A percentile compares a stretch with the other conserved stretches of the same genome.
Evolutionary conservation across 441 rosid species (phyloP).

Genomic region (Erodium moschatum): DNA sequence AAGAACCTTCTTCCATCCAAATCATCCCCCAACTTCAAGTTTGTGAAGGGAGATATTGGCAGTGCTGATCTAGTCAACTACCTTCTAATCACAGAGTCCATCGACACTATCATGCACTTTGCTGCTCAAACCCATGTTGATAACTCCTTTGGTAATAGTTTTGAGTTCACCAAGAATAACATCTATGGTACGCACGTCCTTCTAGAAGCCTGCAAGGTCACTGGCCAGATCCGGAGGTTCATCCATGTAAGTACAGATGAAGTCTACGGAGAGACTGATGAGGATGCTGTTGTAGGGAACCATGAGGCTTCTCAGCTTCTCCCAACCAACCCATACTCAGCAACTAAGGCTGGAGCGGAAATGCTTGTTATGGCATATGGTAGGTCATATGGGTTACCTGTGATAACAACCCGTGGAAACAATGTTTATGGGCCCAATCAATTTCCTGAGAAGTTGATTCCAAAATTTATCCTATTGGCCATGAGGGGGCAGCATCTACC

Average conservation of each 20-base stretch:
- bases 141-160: constrained; percentile 50
- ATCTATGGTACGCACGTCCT: constrained; percentile 53
- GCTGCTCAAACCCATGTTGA: constrained; percentile 56
- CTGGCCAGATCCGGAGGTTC: constrained; percentile 50
- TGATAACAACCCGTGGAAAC: constrained; percentile 53
- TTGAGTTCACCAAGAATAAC: constrained; percentile 52
- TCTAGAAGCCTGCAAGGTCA: constrained; percentile 51
- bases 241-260: constrained; percentile 60
- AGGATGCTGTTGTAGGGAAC: constrained; percentile 47
- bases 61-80: constrained; percentile 53
- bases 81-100: constrained; percentile 42
- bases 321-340: constrained; percentile 51
- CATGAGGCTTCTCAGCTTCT: constrained; percentile 52
- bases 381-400: constrained; percentile 48
- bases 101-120: constrained; percentile 59
- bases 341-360: constrained; percentile 55
- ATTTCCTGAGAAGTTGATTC: constrained; percentile 55
- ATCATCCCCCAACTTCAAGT: constrained; percentile 70
- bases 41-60: constrained; percentile 55
- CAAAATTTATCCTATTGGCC: constrained; percentile 46
- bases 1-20: constrained; percentile 73
- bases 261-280: constrained; percentile 61
- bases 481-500: constrained; percentile 59
- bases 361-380: constrained; percentile 62
- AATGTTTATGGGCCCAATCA: constrained; percentile 62